Evolutionary conservation across 352 stramenopile genomes (phyloP).

Genomic region (Blastocystis sp.): DNA sequence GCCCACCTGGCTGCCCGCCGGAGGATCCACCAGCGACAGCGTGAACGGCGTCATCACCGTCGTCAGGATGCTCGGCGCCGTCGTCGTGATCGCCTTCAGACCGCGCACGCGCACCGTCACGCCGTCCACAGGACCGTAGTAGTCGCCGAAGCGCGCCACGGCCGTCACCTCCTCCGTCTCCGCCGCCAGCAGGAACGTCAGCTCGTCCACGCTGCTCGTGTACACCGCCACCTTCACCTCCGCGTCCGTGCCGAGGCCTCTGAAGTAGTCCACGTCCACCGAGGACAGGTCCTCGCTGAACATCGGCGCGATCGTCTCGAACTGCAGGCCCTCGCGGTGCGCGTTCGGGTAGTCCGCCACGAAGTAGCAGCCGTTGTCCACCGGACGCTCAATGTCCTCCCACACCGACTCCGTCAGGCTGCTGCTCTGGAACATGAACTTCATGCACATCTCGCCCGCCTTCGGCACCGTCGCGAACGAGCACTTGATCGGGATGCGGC

Average conservation of each 20-base stretch:
- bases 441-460: constrained; percentile 44
- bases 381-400: constrained; percentile 26
- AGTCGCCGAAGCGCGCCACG: constrained; percentile 6
- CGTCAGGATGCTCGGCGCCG: constrained; percentile 33
- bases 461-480: constrained; percentile 27
- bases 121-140: not conserved
- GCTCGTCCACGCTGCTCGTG: constrained; percentile 11
- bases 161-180: constrained; percentile 27
- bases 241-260: not conserved
- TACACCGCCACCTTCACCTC: constrained; percentile 15
- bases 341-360: not conserved
- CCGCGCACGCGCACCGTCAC: constrained; percentile 45
- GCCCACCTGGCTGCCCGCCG: not conserved
- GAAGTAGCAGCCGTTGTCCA: constrained; percentile 31
- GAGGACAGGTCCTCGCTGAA: not conserved
- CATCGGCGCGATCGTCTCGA: constrained; percentile 28
- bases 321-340: constrained; percentile 11
- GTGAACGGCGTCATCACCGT: constrained; percentile 34
- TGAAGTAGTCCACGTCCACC: constrained; percentile 45
- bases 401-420: constrained; percentile 11
- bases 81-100: constrained; percentile 60
- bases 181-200: constrained; percentile 33
- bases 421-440: constrained; percentile 20
- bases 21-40: constrained; percentile 42
- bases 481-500: constrained; percentile 26